These are phyloP conservation scores for Phytophthora pinifolia DNA, from an alignment of 352 stramenopile genomes.

Conservation along the genomic window DNA sequence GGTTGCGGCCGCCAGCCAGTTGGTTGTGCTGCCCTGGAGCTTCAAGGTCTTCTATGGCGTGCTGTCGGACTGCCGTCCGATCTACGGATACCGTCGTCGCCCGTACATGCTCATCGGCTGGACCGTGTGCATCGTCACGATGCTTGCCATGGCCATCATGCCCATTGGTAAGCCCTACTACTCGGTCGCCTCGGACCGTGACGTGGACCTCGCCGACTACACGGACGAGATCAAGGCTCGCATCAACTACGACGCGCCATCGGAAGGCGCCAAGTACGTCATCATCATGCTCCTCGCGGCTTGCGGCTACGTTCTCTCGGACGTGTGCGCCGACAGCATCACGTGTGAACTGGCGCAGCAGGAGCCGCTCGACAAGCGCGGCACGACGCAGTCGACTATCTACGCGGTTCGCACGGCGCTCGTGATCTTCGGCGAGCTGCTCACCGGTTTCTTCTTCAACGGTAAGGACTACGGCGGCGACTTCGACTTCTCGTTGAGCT, in stretches of 20 bases:
- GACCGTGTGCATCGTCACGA: constrained; percentile 26
- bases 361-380: constrained; percentile 30
- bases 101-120: constrained; percentile 45
- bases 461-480: constrained; percentile 44
- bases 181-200: constrained; percentile 15
- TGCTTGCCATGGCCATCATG: constrained; percentile 31
- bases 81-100: constrained; percentile 34
- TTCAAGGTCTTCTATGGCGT: too few species aligned
- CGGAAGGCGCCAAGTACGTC: constrained; percentile 32
- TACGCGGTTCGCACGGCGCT: constrained; percentile 36
- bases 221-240: constrained; percentile 20
- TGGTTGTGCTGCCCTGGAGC: constrained; percentile 65
- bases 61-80: constrained; percentile 62
- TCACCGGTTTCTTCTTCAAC: constrained; percentile 50
- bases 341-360: constrained; percentile 38
- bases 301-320: constrained; percentile 58
- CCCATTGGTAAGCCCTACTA: constrained; percentile 38
- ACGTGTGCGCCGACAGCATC: constrained; percentile 56
- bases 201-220: constrained; percentile 22
- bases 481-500: constrained; percentile 37
- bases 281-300: constrained; percentile 52
- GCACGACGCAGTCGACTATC: constrained; percentile 41
- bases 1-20: constrained; percentile 21
- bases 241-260: constrained; percentile 25
- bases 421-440: constrained; percentile 25